Conservation (phyloP, 495 filamentous ascomycete genomes). For the Podospora comata region DNA sequence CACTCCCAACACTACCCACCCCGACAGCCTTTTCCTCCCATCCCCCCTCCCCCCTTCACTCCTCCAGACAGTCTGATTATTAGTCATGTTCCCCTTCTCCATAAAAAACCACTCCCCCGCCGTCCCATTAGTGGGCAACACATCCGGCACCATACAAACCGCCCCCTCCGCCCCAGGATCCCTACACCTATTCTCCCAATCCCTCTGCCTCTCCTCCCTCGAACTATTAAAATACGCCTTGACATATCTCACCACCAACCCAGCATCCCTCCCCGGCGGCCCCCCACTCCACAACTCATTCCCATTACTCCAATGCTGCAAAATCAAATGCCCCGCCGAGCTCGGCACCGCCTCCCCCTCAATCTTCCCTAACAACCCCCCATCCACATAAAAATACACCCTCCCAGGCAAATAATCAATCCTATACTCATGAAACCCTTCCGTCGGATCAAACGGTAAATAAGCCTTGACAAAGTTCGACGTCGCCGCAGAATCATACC, state of each 20-base stretch:
- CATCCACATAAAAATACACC: conserved; percentile 66
- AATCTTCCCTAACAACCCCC: conserved; percentile 52
- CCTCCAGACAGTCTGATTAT: conserved; percentile 53
- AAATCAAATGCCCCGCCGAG: conserved; percentile 57
- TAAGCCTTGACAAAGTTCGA: conserved; percentile 51
- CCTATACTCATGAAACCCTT: conserved; percentile 68
- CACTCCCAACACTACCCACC: not conserved
- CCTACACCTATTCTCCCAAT: conserved; percentile 50
- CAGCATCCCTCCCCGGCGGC: conserved; percentile 58
- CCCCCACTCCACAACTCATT: conserved; percentile 65
- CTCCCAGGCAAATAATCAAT: conserved; percentile 64
- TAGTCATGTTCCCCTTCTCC: conserved; percentile 50
- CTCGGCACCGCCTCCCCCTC: conserved; percentile 52
- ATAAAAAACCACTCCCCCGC: conserved; percentile 59
- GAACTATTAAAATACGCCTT: conserved; percentile 79
- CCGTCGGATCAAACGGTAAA: conserved; percentile 60
- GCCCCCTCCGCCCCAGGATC: conserved; percentile 38
- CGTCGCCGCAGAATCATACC: conserved; percentile 56
- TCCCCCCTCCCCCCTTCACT: conserved; percentile 17
- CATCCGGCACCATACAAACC: conserved; percentile 59
- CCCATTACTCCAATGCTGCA: conserved; percentile 79
- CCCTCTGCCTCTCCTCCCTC: conserved; percentile 36
- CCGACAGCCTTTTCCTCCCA: conserved; percentile 14
- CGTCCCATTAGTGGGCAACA: conserved; percentile 38
- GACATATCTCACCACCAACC: conserved; percentile 60